Base-by-base conservation (phyloP, 2,329 filamentous ascomycete species). In the Cadophora sp. region DNA sequence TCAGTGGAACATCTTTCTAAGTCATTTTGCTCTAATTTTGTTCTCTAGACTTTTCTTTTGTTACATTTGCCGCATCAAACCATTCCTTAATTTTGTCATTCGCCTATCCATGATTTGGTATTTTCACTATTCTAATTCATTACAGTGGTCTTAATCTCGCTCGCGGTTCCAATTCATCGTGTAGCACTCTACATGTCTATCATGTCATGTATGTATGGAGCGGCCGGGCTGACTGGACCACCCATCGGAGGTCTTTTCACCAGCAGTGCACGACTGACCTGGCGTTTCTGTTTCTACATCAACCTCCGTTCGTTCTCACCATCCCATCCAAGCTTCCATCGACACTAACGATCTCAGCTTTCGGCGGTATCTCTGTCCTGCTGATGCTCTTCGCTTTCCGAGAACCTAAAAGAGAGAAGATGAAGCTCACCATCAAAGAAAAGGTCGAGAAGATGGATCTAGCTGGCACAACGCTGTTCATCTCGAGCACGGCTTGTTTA, bases 371-470 rank as follows among this genome's bases (percentile, higher is more conserved):
- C 2, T 75, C 77, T 2, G 72, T 75, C 4, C 66, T 78, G n/a
- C 76, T 82, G 30, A 43, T 80, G 14, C 68, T 41, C 68, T 81
- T 73, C 74, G 77, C 62, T 77, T 81, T 70, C 80, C 82, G 75
- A 71, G 75, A 69, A 77, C 61, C 68, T 27, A 60, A 51, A 36
- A 41, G 43, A 41, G 53, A 60, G 20, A 33, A 51, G 74, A 70
- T 66, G 80, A 78, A 78, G 1, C 79, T 79, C 2, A 74, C 72
- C 3, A 68, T 81, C 9, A 68, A 72, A 5, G 79, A 83, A 69
- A 83, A 83, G 75, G 55, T 83, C 20, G 73, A 77, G 0, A 79
- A 83, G 68, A 79, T 85, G 74, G 83, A 85, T 66, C 75, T 80
- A 4, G 39, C 79, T 4, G 83, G 83, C 1, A 78, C 79, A 13